Evolutionary conservation across 2,329 filamentous ascomycete species (phyloP).

Genomic region (Fusarium miscanthi): DNA sequence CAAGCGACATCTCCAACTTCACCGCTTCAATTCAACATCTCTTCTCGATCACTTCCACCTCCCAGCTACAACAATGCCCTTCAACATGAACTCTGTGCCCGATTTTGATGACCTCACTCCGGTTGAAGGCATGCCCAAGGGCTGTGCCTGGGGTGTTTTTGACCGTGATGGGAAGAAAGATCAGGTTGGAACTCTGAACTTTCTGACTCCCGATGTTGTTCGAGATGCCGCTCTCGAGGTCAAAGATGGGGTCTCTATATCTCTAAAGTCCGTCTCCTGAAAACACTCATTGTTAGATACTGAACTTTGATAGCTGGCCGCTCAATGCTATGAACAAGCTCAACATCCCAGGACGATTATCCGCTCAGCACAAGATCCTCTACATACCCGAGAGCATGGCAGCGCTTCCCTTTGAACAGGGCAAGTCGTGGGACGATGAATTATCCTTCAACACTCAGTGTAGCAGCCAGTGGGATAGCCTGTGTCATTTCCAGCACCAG

Average conservation of each 20-base stretch:
- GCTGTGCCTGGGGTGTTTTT: conserved; percentile 65
- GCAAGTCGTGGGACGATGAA: conserved; percentile 57
- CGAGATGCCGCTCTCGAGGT: conserved; percentile 40
- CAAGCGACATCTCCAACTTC: background rate
- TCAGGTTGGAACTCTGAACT: conserved; percentile 63
- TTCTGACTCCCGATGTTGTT: conserved; percentile 59
- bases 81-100: conserved; percentile 8
- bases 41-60: too few relatives aligned
- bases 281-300: fast-evolving
- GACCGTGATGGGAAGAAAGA: conserved; percentile 59
- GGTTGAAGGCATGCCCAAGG: conserved; percentile 58
- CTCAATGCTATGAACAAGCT: conserved; percentile 46
- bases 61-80: background rate
- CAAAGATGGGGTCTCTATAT: conserved; percentile 59
- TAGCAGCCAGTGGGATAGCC: conserved; percentile 67
- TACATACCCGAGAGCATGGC: conserved; percentile 45
- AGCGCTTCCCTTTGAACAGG: conserved; percentile 25
- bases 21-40: background rate
- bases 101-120: conserved; percentile 28
- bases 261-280: conserved; percentile 57
- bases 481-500: conserved; percentile 58
- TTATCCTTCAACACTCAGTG: conserved; percentile 66
- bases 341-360: conserved; percentile 23
- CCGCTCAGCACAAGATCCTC: conserved; percentile 51
- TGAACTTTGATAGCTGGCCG: conserved; percentile 18